These are phyloP conservation scores for Luvunga scandens DNA, from an alignment of 345 rosid genomes.

Conservation along the genomic window DNA sequence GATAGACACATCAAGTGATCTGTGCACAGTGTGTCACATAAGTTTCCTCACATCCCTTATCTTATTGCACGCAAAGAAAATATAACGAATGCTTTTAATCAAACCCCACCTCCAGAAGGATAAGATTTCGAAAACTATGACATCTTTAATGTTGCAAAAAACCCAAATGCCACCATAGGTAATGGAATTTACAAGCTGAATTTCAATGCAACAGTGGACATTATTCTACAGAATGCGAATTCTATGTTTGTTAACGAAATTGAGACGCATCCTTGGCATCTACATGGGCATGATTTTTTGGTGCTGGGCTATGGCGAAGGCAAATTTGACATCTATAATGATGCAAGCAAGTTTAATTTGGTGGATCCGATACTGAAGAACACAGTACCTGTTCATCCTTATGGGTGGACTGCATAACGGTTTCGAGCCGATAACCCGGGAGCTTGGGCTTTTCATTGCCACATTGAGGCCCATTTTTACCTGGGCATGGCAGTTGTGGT, in stretches of 20 bases:
- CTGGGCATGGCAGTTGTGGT: slow-evolving; percentile 77
- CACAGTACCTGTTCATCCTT: slow-evolving; percentile 68
- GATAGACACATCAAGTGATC: slow-evolving; percentile 46
- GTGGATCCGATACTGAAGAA: slow-evolving; percentile 72
- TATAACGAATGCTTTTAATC: slow-evolving; percentile 34
- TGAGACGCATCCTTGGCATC: slow-evolving; percentile 87
- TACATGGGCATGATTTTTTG: slow-evolving; percentile 91
- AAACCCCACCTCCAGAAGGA: slow-evolving; percentile 40
- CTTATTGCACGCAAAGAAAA: slow-evolving; percentile 55
- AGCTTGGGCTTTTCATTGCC: slow-evolving; percentile 74
- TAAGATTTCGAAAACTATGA: slow-evolving; percentile 28
- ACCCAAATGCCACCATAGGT: slow-evolving; percentile 42
- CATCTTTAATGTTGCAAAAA: not conserved
- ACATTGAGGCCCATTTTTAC: slow-evolving; percentile 63
- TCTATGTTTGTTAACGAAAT: slow-evolving; percentile 33
- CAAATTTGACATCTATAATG: slow-evolving; percentile 44
- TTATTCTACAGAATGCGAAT: slow-evolving; percentile 68
- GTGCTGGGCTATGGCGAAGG: slow-evolving; percentile 66
- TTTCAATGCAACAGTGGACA: slow-evolving; percentile 58
- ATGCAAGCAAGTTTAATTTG: slow-evolving; percentile 50
- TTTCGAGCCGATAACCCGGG: slow-evolving; percentile 68
- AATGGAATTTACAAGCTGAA: slow-evolving; percentile 43
- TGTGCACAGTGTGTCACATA: slow-evolving; percentile 61
- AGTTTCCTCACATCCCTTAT: slow-evolving; percentile 54
- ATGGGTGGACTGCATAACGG: slow-evolving; percentile 71